A percentile compares a stretch with the other conserved stretches of the same genome.
phyloP scores from a whole-genome alignment of 164 flowering plant species.

The Houttuynia cordata region DNA sequence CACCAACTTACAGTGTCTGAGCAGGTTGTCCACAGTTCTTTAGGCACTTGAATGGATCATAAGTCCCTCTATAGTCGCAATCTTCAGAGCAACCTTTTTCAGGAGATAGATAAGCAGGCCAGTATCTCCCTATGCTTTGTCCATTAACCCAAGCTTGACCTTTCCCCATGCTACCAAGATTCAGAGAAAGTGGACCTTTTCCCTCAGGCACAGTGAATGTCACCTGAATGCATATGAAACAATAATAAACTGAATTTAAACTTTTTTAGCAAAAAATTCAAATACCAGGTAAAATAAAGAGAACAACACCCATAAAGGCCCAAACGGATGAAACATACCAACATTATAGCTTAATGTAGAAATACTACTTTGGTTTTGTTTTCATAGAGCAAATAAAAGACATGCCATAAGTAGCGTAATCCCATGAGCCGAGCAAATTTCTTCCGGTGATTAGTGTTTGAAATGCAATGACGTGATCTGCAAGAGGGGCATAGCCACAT shows the following conservation, averaged over 20 bases:
- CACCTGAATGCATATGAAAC: constrained; percentile 14
- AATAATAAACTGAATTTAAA: not conserved
- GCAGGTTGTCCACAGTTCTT: constrained; percentile 55
- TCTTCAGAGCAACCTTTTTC: constrained; percentile 30
- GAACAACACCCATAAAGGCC: not conserved
- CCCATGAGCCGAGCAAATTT: no score
- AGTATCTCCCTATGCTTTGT: constrained; percentile 52
- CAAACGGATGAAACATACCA: no score
- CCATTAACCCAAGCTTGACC: constrained; percentile 79
- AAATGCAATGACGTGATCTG: no score
- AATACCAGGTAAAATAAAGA: not conserved
- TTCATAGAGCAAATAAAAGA: no score
- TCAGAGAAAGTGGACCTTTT: constrained; percentile 34
- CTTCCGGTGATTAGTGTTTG: no score
- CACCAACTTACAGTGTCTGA: constrained; percentile 35
- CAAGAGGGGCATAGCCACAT: no score
- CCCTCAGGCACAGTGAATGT: constrained; percentile 40
- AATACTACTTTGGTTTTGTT: no score
- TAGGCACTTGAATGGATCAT: constrained; percentile 32
- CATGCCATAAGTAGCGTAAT: no score
- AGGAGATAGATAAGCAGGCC: constrained; percentile 46
- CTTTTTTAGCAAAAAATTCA: not conserved
- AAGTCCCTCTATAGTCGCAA: constrained; percentile 47
- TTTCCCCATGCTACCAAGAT: constrained; percentile 59
- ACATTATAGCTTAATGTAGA: no score